phyloP scores from a whole-genome alignment of 2,329 filamentous ascomycete species.

The Fusarium sp. region DNA sequence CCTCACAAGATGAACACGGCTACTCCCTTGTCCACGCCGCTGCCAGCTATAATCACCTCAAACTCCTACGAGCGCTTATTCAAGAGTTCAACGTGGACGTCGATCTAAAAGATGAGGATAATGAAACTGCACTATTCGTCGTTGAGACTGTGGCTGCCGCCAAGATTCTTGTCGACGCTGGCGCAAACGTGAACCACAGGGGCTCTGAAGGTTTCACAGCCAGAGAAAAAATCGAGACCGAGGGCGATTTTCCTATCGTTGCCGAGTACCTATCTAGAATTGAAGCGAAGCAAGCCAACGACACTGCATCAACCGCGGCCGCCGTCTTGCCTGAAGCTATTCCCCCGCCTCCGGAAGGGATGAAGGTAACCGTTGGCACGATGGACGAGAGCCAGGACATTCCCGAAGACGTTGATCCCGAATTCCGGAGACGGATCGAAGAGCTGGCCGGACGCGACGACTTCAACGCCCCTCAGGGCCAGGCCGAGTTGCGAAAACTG shows the following conservation, averaged over 20 bases:
- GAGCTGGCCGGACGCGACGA: conserved; percentile 86
- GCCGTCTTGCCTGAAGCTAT: conserved; percentile 54
- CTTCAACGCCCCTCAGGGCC: conserved; percentile 83
- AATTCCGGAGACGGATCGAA: conserved; percentile 88
- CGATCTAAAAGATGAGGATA: conserved; percentile 88
- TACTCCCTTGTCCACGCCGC: conserved; percentile 96
- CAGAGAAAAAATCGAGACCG: conserved; percentile 74
- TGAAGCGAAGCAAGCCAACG: conserved; percentile 41
- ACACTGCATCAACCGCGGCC: conserved; percentile 46
- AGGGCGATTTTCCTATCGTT: conserved; percentile 41
- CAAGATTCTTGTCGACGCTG: conserved; percentile 81
- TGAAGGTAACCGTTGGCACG: conserved; percentile 82
- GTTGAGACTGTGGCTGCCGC: conserved; percentile 85
- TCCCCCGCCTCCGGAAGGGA: conserved; percentile 77
- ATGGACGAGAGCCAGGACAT: conserved; percentile 73
- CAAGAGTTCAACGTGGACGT: conserved; percentile 81
- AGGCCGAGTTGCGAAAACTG: conserved; percentile 80
- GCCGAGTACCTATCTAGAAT: conserved; percentile 31
- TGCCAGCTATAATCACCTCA: conserved; percentile 88
- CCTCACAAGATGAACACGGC: conserved; percentile 86
- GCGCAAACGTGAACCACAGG: conserved; percentile 71
- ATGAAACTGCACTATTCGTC: conserved; percentile 95
- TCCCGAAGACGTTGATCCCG: conserved; percentile 77
- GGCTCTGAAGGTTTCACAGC: conserved; percentile 85
- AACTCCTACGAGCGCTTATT: conserved; percentile 81